Conservation (phyloP, 2,329 filamentous ascomycete genomes). For the Botrytis aclada region DNA sequence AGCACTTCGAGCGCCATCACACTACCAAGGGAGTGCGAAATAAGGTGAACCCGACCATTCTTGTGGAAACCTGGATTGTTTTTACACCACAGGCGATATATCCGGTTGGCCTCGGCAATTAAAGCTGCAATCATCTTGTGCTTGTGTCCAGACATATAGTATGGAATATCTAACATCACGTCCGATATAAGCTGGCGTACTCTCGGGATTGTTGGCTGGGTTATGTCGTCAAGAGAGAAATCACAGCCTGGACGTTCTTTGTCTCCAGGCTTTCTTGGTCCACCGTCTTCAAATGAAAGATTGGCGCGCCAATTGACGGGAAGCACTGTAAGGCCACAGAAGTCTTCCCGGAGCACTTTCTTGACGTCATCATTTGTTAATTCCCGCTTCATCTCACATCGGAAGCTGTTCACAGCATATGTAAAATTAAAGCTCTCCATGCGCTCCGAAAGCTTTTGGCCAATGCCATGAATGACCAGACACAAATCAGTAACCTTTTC, state of each 20-base stretch:
- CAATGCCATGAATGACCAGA: constrained; percentile 91
- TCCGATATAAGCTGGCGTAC: constrained; percentile 94
- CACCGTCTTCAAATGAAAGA: constrained; percentile 80
- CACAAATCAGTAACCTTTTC: constrained; percentile 82
- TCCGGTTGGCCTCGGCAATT: constrained; percentile 84
- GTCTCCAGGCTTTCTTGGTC: constrained; percentile 54
- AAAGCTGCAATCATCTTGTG: constrained; percentile 90
- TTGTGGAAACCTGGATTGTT: constrained; percentile 87
- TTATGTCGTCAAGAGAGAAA: constrained; percentile 81
- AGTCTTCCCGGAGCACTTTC: constrained; percentile 68
- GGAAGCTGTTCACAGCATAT: constrained; percentile 88
- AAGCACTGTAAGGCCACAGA: constrained; percentile 89
- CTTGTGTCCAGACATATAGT: constrained; percentile 96
- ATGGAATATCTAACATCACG: constrained; percentile 97
- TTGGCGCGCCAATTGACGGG: constrained; percentile 93
- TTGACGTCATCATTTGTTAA: constrained; percentile 72
- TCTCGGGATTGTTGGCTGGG: constrained; percentile 82
- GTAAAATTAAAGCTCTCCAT: constrained; percentile 98
- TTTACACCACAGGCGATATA: constrained; percentile 91
- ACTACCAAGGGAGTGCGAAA: constrained; percentile 90
- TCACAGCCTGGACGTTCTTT: constrained; percentile 56
- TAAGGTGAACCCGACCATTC: constrained; percentile 80
- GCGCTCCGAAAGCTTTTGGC: constrained; percentile 90
- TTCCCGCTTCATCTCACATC: constrained; percentile 82
- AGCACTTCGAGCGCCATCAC: constrained; percentile 93